phyloP scores from a whole-genome alignment of 2,329 filamentous ascomycete genomes.

The Botrytis sinoallii region DNA sequence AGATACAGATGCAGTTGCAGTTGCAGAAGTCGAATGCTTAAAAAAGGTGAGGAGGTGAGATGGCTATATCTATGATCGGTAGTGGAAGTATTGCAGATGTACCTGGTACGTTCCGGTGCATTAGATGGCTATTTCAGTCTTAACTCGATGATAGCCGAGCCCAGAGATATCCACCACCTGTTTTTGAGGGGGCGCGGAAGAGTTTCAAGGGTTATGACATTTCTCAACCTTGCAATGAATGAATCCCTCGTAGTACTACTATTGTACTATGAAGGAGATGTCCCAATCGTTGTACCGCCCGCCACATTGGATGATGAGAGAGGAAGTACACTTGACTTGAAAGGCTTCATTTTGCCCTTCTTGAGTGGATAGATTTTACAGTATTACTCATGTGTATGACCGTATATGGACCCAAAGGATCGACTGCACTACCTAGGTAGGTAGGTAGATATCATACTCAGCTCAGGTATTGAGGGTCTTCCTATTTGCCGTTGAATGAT shows the following conservation, averaged over 20 bases:
- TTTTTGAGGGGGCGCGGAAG: not conserved
- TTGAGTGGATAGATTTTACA: not conserved
- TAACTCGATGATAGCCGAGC: conserved; percentile 8
- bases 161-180: not conserved
- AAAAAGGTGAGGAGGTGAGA: not conserved
- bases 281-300: not conserved
- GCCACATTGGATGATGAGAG: not conserved
- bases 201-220: not conserved
- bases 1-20: not conserved
- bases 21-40: not conserved
- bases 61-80: conserved; percentile 5
- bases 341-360: not conserved
- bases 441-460: not conserved
- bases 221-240: not conserved
- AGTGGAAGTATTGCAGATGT: not conserved
- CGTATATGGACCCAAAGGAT: not conserved
- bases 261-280: not conserved
- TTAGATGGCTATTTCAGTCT: not conserved
- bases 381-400: not conserved
- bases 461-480: not conserved
- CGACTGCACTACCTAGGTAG: not conserved
- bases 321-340: not conserved
- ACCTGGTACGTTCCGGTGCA: not conserved
- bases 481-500: not conserved
- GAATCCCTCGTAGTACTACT: not conserved